Percentiles rank a stretch among this genome's conserved stretches.
These are phyloP conservation scores for Aspergillus neotritici DNA, from an alignment of 2,329 filamentous ascomycete genomes.

Conservation along the genomic window DNA sequence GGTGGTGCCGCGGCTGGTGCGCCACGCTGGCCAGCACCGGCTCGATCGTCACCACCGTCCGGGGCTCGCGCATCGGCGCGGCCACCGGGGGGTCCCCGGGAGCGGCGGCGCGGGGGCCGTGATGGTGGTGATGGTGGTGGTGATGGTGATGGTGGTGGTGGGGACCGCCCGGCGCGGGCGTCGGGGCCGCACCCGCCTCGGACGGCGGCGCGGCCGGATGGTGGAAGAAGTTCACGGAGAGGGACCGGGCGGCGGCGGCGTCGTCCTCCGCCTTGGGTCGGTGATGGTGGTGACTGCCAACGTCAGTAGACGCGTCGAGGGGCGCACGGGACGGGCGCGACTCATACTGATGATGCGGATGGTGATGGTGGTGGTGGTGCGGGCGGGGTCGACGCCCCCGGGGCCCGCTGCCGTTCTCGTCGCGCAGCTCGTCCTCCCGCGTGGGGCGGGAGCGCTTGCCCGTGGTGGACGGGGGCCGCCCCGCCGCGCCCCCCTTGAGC, in stretches of 20 bases:
- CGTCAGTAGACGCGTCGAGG: background rate
- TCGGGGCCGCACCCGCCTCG: slow-evolving; percentile 8
- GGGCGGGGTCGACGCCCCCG: too few relatives aligned
- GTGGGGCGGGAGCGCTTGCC: slow-evolving; percentile 51
- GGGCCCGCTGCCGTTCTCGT: slow-evolving; percentile 59
- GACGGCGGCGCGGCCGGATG: slow-evolving; percentile 28
- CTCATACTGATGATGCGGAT: slow-evolving; percentile 46
- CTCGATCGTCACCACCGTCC: slow-evolving; percentile 62
- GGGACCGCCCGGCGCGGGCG: slow-evolving; percentile 24
- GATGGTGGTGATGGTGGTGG: slow-evolving; percentile 25
- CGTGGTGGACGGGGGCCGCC: slow-evolving; percentile 43
- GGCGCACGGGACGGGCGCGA: background rate
- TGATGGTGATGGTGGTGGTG: slow-evolving; percentile 44
- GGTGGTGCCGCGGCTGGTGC: slow-evolving; percentile 66
- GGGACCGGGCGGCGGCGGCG: slow-evolving; percentile 16
- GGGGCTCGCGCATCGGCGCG: slow-evolving; percentile 51
- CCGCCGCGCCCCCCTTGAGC: slow-evolving; percentile 25
- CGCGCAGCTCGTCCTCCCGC: slow-evolving; percentile 55
- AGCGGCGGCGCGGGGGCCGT: slow-evolving; percentile 24
- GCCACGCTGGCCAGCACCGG: slow-evolving; percentile 67
- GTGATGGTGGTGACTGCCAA: slow-evolving; percentile 47
- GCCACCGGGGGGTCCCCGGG: slow-evolving; percentile 16
- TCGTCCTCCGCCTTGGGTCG: slow-evolving; percentile 51
- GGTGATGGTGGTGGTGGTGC: slow-evolving; percentile 44
- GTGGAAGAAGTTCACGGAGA: slow-evolving; percentile 23